Base-by-base conservation (phyloP, 768 basidiomycete species). In the Termitomyces sp. region DNA sequence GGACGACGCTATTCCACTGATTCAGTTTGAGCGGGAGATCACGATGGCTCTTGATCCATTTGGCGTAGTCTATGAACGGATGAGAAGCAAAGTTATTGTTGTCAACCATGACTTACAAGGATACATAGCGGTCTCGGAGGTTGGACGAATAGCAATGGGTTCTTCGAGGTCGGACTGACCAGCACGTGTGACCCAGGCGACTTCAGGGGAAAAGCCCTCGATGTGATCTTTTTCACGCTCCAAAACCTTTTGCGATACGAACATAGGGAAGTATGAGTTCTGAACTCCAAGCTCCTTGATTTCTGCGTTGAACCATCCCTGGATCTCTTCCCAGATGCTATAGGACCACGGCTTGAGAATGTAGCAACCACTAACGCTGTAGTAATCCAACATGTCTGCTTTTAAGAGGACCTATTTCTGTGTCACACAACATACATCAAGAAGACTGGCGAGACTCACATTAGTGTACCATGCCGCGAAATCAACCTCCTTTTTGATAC, bases 251-350 rank as follows among this genome's bases (percentile, higher is more conserved):
- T 82, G 72, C 0, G 94, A 95, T 34, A 99, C 90, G 65, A 98
- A 98, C 93, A 99, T 98, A 3, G 97, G 97, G 82, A 99, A 99
- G 69, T 98, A 99, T 4, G 93, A 87, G 70, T 98, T 98, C 71
- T 97, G 92, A 18, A 98, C 96, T 46, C 88, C 97, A 68, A 98
- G 82, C 63, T 90, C 90, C 74, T 92, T 94, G 79, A 98, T 99
- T 66, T 87, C 78, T 39, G 74, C 73, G 71, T 99, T 90, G 78
- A 98, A 98, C 94, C 94, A 99, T 55, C 81, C 80, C 76, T 97
- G 94, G 59, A 99, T 98, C 58, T 82, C 81, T 70, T 98, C 94
- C 97, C 97, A 98, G 67, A 99, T 94, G 63, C 87, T 87, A 73
- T 91, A 98, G 1, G 94, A 95, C 92, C 94, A 95, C 1, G 97